phyloP scores from a whole-genome alignment of 1,139 yeast species.

The Kurtzmaniella natalensis region DNA sequence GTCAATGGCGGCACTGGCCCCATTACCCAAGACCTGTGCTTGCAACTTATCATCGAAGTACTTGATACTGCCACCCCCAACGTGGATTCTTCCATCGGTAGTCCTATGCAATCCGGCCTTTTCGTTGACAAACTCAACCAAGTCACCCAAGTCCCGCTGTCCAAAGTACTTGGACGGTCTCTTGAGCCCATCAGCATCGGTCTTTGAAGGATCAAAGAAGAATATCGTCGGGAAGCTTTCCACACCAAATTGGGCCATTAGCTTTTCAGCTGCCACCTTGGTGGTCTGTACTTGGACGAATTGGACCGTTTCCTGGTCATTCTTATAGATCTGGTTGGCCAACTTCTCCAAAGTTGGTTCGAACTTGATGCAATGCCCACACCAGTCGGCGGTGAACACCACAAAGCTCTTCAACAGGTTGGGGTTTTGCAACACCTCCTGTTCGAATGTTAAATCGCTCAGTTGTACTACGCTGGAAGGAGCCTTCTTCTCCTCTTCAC shows the following conservation, averaged over 20 bases:
- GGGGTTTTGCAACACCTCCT: conserved; percentile 20
- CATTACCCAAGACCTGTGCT: conserved; percentile 12
- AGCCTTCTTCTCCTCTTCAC: conserved; percentile 12
- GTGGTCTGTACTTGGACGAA: conserved; percentile 48
- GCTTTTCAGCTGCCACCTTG: conserved; percentile 37
- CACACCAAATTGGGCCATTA: conserved; percentile 41
- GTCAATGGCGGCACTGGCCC: conserved; percentile 10
- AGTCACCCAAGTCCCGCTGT: conserved; percentile 34
- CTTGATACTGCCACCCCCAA: conserved; percentile 52
- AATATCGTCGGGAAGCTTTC: conserved; percentile 51
- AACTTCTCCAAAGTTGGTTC: conserved; percentile 27
- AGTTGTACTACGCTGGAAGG: conserved; percentile 20
- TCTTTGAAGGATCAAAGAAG: conserved; percentile 31
- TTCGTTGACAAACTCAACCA: conserved; percentile 49
- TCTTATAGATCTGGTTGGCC: conserved; percentile 26
- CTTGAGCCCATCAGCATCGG: conserved; percentile 32
- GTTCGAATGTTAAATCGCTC: conserved; percentile 32
- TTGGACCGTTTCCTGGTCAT: conserved; percentile 30
- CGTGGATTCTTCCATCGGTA: conserved; percentile 43
- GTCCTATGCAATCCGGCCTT: conserved; percentile 51
- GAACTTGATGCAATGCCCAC: conserved; percentile 20
- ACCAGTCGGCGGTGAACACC: conserved; percentile 38
- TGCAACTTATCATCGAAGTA: conserved; percentile 35
- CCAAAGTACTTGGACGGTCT: conserved; percentile 39
- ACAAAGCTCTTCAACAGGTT: conserved; percentile 23